These are phyloP conservation scores for Nymphaea thermarum DNA, from an alignment of 164 flowering plant species.

Conservation along the genomic window DNA sequence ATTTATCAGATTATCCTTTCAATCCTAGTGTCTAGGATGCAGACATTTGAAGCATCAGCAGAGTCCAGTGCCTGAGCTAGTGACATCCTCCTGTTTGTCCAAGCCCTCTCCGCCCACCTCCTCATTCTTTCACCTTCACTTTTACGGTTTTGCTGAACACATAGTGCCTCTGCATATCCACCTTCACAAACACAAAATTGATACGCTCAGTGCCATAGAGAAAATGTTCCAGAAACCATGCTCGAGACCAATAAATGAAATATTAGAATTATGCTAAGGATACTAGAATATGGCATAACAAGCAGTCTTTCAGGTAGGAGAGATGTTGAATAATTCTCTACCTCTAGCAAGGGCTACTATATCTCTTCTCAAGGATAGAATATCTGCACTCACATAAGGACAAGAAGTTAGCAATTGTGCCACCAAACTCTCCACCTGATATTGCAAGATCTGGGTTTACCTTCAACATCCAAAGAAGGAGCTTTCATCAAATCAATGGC, in stretches of 20 bases:
- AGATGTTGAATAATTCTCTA: slow-evolving; percentile 11
- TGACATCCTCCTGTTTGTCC: slow-evolving; percentile 70
- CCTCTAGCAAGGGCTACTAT: slow-evolving; percentile 88
- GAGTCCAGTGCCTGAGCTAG: slow-evolving; percentile 63
- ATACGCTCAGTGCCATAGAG: not conserved
- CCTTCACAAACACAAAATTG: slow-evolving; percentile 30
- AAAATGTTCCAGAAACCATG: not conserved
- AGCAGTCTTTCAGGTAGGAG: not conserved
- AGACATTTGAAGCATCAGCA: slow-evolving; percentile 29
- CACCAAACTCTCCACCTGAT: not conserved
- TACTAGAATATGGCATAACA: no score
- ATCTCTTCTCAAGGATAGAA: slow-evolving; percentile 32
- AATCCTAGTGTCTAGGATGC: slow-evolving; percentile 66
- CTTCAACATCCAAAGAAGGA: slow-evolving; percentile 60
- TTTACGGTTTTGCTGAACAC: slow-evolving; percentile 69
- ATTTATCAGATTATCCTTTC: slow-evolving; percentile 35
- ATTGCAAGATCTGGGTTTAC: slow-evolving; percentile 13
- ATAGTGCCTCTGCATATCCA: slow-evolving; percentile 69
- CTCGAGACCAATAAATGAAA: no score
- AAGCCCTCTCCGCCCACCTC: slow-evolving; percentile 63
- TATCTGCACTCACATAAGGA: slow-evolving; percentile 17
- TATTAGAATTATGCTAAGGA: no score
- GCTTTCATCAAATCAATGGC: slow-evolving; percentile 74
- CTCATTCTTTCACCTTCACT: slow-evolving; percentile 71
- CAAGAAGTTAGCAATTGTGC: not conserved